A percentile compares a stretch with the other conserved stretches of the same genome.
These are phyloP conservation scores for Boletus chippewaensis DNA, from an alignment of 1,284 basidiomycete species.

Conservation along the genomic window DNA sequence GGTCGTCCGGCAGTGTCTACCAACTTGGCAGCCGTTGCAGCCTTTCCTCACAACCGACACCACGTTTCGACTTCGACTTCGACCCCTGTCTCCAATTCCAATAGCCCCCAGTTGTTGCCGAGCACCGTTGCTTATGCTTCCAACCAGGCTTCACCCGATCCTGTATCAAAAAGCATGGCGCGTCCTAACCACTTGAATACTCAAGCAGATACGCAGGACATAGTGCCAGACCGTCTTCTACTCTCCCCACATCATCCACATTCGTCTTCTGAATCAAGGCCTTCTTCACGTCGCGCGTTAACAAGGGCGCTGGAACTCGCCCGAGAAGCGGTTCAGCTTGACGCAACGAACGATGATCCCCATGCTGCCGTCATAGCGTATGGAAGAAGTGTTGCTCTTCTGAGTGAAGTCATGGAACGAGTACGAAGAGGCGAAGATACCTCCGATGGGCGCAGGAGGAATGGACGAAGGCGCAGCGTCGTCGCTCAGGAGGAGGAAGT, in stretches of 20 bases:
- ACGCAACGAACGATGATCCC: conserved; percentile 76
- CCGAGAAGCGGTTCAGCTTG: conserved; percentile 73
- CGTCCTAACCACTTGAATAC: conserved; percentile 34
- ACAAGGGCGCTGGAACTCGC: conserved; percentile 77
- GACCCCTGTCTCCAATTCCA: conserved; percentile 26
- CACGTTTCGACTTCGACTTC: conserved; percentile 41
- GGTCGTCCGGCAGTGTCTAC: conserved; percentile 48
- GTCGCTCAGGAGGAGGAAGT: conserved; percentile 83
- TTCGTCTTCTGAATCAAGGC: conserved; percentile 37
- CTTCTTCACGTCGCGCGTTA: conserved; percentile 71
- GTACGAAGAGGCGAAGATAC: conserved; percentile 77
- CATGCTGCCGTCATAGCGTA: conserved; percentile 76
- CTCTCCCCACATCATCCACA: conserved; percentile 39
- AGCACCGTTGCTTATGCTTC: conserved; percentile 34
- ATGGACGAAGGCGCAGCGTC: conserved; percentile 64
- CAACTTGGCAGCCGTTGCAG: conserved; percentile 50
- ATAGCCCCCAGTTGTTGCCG: conserved; percentile 23
- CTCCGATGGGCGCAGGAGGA: conserved; percentile 50
- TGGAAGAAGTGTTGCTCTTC: conserved; percentile 70
- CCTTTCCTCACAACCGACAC: conserved; percentile 50
- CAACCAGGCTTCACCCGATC: conserved; percentile 42
- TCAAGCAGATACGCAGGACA: conserved; percentile 34
- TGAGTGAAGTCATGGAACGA: conserved; percentile 82
- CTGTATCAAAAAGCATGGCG: conserved; percentile 47
- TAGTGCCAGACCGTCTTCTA: conserved; percentile 39